Evolutionary conservation across 2,329 filamentous ascomycete species (phyloP), one percentile per base, ranked within the genome.

Genomic region (Alternaria arbusti): DNA sequence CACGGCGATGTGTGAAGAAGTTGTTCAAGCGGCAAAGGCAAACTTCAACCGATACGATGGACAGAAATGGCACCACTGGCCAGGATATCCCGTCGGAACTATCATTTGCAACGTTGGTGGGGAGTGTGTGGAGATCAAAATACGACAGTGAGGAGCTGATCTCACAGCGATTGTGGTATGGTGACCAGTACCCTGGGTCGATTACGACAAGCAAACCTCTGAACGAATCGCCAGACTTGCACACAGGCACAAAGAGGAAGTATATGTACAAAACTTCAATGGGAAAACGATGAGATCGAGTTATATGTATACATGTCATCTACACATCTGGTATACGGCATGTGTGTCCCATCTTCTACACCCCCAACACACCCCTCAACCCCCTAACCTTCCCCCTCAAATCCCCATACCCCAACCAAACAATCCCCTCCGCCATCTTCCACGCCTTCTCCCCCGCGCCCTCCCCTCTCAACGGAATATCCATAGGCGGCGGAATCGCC

Each of bases 401-500:
- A 23, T 67, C 57, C 22, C 82, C 84, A 73, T 85, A 85, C 17
- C 83, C 84, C 59, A 85, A 65, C 74, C 84, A 83, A 22, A 84
- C 81, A 47, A 85, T 79, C 7, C 82, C 84, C 65, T 78, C 74
- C 49, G 81, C 82, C 72, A 83, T 80, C 57, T 75, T 69, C 79
- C 80, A 84, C 50, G 78, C 78, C 63, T 68, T 74, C 44, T 73
- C 70, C n/a, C 73, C 79, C 23, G 74, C 77, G 0, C 70, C 70
- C 28, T 61, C 63, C 0, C 77, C 79, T 30, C 69, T 68, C 17
- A 99, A 88, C 2, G 96, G 95, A 79, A 98, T 97, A 74, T 90
- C 89, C 70, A 97, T 87, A 6, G 91, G 88, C 2, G 86, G 85
- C 3, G 96, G 96, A 61, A 99, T 97, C 6, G 86, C 84, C 7